Evolutionary conservation across 2,329 filamentous ascomycete genomes (phyloP), one percentile per base, ranked within the genome.

Genomic region (Diaporthe ampelina): DNA sequence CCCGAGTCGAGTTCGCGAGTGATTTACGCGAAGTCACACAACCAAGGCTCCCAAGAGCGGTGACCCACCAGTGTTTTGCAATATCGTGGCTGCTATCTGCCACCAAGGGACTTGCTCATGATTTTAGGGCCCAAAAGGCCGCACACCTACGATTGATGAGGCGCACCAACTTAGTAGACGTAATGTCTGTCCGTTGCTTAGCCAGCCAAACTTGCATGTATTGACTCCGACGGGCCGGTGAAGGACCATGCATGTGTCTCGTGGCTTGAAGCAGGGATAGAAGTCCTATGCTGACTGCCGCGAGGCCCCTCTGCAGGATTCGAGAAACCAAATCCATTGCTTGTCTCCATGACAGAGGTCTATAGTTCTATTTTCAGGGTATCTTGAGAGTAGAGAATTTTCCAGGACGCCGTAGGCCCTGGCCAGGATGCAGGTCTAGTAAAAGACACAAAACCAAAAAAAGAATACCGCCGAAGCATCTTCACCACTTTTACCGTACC

Each of bases 351-450:
- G 45, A 50, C 26, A 29, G 17, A 71, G 43, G 10, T 61, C 56
- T 71, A 61, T 61, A 26, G 43, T 57, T 63, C 69, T 71, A 71
- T 71, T 61, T 45, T 61, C 24, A 40, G 69, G 69, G 69, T 71
- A 71, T 71, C 69, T 40, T 61, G 21, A 43, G 69, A 37, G 56
- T 50, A 61, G 69, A 61, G 69, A 71, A 70, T 52, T 40, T 17
- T 40, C 54, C 40, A 71, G 32, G 63, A 67, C 63, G 32, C 63
- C 63, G 63, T 9, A 17, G 29, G 45, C 32, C 63, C 63, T 52
- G 45, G 45, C 29, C 29, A 52, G 63, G 37, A 67, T 67, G 29
- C 43, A 67, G 43, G n/a, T 61, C 19, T 19, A 13, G 37, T 40
- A 15, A 40, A n/a, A 21, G 10, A 37, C 6, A 59, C 15, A 19